Percentiles rank a stretch among this genome's conserved stretches.
Conservation (phyloP, 2,329 filamentous ascomycete genomes). For the Sclerotinia glacialis region DNA sequence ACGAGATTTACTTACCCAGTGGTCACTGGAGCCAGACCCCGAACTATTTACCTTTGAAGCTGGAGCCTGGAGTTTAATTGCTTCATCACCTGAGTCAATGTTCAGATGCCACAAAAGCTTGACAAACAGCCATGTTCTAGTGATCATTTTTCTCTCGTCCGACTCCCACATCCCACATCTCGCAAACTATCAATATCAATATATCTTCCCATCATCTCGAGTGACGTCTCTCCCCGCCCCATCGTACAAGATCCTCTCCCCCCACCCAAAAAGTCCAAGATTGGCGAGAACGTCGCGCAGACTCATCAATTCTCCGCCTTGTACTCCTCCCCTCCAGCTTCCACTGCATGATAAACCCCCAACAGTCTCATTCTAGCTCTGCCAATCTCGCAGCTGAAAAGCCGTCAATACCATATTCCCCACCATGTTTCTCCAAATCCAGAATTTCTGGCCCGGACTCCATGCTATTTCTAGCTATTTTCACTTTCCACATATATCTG, state of each 20-base stretch:
- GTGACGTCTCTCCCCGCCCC: not conserved
- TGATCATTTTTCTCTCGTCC: not conserved
- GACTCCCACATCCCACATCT: not conserved
- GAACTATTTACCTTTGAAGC: not conserved
- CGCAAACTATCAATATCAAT: not conserved
- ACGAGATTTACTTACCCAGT: not conserved
- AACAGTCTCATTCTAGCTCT: not conserved
- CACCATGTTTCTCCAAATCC: too few relatives aligned
- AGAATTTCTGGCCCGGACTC: not conserved
- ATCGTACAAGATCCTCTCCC: not conserved
- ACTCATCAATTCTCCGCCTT: not conserved
- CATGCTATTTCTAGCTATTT: not conserved
- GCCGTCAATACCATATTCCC: not conserved
- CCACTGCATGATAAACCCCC: too few relatives aligned
- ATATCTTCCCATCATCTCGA: not conserved
- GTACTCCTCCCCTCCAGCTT: not conserved
- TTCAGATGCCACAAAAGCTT: not conserved
- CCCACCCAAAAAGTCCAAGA: not conserved
- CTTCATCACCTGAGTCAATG: not conserved
- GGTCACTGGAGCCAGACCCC: not conserved
- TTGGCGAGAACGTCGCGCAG: constrained; percentile 6
- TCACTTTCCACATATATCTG: not conserved
- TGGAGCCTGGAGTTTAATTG: not conserved
- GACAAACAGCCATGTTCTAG: not conserved
- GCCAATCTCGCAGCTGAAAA: not conserved